Percentiles rank a stretch among this genome's conserved stretches.
These are phyloP conservation scores for Cynara cardunculus DNA, from an alignment of 129 eudicot species.

Conservation along the genomic window DNA sequence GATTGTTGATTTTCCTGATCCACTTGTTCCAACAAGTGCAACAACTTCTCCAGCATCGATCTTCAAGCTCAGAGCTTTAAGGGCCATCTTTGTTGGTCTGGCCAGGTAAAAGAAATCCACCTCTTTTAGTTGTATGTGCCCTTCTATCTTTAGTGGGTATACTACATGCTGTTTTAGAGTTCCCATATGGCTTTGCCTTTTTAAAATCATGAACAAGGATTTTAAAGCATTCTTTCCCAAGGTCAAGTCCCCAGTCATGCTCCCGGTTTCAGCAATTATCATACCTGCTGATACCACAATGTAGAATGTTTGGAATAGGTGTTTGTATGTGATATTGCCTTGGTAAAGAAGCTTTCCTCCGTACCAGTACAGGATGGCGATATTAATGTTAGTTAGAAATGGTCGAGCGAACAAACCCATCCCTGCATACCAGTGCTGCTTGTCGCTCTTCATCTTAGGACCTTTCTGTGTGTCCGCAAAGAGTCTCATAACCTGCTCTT, in stretches of 20 bases:
- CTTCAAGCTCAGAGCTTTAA: slow-evolving; percentile 29
- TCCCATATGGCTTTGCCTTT: slow-evolving; percentile 18
- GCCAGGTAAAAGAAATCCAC: slow-evolving; percentile 40
- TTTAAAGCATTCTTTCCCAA: slow-evolving; percentile 33
- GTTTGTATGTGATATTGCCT: slow-evolving; percentile 27
- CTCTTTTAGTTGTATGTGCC: slow-evolving; percentile 27
- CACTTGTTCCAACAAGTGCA: slow-evolving; percentile 54
- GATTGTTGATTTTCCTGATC: slow-evolving; percentile 55
- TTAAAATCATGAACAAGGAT: slow-evolving; percentile 25
- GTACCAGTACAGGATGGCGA: slow-evolving; percentile 37
- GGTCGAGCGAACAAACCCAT: slow-evolving; percentile 30
- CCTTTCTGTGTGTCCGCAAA: slow-evolving; percentile 13
- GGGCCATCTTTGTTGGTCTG: slow-evolving; percentile 35
- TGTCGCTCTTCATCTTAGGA: slow-evolving; percentile 18
- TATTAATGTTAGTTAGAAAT: slow-evolving; percentile 18
- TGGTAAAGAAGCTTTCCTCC: slow-evolving; percentile 41
- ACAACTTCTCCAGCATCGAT: slow-evolving; percentile 44
- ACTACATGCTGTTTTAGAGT: neutral
- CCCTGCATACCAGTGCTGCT: slow-evolving; percentile 32
- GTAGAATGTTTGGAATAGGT: slow-evolving; percentile 39
- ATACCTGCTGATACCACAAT: slow-evolving; percentile 36
- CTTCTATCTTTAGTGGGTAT: slow-evolving; percentile 20
- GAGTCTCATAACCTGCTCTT: slow-evolving; percentile 16
- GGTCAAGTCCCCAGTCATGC: slow-evolving; percentile 32
- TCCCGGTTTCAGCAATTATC: slow-evolving; percentile 42